These are phyloP conservation scores for Tulasnella sp. DNA, from an alignment of 768 basidiomycete species.

Conservation along the genomic window DNA sequence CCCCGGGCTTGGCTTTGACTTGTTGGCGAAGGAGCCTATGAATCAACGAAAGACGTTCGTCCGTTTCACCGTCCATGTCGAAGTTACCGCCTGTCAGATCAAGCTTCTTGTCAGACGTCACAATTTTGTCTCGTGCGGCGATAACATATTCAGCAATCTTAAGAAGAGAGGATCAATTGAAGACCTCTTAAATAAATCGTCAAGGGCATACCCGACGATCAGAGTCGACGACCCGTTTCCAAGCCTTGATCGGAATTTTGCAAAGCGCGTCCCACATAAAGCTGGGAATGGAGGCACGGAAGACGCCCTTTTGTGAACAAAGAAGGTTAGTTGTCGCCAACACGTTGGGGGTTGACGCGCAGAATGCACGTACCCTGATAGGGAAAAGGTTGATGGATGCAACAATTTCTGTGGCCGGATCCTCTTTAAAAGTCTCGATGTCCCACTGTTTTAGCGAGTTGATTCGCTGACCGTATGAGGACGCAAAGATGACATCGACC, in stretches of 20 bases:
- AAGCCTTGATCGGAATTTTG: conserved; percentile 5
- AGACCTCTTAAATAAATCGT: neutral
- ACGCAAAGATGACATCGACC: conserved; percentile 4
- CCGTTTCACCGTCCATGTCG: neutral
- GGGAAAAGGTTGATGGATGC: conserved; percentile 6
- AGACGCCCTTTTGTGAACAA: neutral
- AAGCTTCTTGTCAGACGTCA: neutral
- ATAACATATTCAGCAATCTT: conserved; percentile 7
- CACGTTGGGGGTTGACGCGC: too few relatives aligned
- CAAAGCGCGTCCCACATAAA: neutral
- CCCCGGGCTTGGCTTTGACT: neutral
- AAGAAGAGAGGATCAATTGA: too few relatives aligned
- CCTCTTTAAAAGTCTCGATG: neutral
- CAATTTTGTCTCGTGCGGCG: conserved; percentile 2
- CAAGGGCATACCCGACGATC: neutral
- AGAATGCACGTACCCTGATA: neutral
- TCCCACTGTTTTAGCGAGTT: conserved; percentile 9
- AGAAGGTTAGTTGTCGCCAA: too few relatives aligned
- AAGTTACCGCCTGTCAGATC: neutral
- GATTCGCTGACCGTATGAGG: conserved; percentile 9
- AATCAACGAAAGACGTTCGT: conserved; percentile 3
- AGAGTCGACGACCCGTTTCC: conserved; percentile 6
- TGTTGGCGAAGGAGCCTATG: conserved; percentile 3
- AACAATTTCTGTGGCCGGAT: neutral
- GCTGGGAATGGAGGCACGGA: neutral